Percentiles rank a stretch among this genome's conserved stretches.
Evolutionary conservation across 306 rosid genomes (phyloP).

Genomic region (Inga leiocalycina): DNA sequence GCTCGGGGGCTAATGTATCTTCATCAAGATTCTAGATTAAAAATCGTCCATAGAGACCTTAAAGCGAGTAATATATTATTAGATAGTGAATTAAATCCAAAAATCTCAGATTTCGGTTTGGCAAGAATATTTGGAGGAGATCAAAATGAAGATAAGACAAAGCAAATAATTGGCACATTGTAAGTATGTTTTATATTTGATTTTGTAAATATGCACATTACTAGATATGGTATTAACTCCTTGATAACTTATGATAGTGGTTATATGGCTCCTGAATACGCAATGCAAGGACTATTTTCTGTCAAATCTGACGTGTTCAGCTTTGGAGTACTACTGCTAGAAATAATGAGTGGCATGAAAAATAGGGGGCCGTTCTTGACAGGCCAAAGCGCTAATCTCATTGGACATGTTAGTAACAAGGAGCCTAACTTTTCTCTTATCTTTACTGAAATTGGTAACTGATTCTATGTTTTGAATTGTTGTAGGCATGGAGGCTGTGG

Average conservation of each 20-base stretch:
- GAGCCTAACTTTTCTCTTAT: not conserved
- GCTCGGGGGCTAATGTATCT: not conserved
- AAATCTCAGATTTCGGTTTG: not conserved
- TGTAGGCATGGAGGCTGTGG: slow-evolving; percentile 43
- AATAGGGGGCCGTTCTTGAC: not conserved
- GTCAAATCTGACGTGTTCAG: slow-evolving; percentile 15
- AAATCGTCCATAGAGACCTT: not conserved
- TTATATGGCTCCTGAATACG: slow-evolving; percentile 6
- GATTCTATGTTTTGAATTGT: not conserved
- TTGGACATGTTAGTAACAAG: slow-evolving; percentile 21
- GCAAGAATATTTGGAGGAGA: not conserved
- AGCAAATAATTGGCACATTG: slow-evolving; percentile 15
- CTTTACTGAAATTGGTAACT: not conserved
- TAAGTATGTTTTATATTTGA: not conserved
- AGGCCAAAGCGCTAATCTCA: slow-evolving; percentile 1
- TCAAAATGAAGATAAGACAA: not conserved
- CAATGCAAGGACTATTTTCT: not conserved
- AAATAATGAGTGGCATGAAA: slow-evolving; percentile 31
- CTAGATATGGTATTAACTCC: not conserved
- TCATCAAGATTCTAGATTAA: not conserved
- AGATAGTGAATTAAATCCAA: not conserved
- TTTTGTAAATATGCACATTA: not conserved
- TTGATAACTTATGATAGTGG: not conserved
- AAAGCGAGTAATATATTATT: not conserved
- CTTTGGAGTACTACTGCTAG: slow-evolving; percentile 21